Evolutionary conservation across 2,329 filamentous ascomycete genomes (phyloP).

Genomic region (Hypocrella siamensis): DNA sequence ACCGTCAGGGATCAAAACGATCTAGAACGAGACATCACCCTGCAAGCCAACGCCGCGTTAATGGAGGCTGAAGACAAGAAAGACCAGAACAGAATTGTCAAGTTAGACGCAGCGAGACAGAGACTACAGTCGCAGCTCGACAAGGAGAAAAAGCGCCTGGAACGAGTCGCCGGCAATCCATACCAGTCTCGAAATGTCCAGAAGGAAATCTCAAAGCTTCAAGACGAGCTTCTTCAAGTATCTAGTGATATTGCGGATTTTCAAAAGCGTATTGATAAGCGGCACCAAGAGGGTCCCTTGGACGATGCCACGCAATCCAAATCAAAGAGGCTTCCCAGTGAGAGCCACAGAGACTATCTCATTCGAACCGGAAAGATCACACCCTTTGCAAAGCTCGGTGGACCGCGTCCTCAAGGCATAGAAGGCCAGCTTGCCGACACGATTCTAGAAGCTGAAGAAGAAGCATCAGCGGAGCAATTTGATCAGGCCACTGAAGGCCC

Average conservation of each 20-base stretch:
- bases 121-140: conserved; percentile 52
- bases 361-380: conserved; percentile 97
- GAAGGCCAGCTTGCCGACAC: conserved; percentile 60
- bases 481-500: conserved; percentile 28
- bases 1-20: conserved; percentile 77
- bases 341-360: conserved; percentile 75
- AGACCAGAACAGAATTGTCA: conserved; percentile 46
- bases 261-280: conserved; percentile 60
- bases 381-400: conserved; percentile 70
- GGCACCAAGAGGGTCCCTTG: conserved; percentile 40
- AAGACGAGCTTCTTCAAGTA: conserved; percentile 46
- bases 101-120: conserved; percentile 33
- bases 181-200: conserved; percentile 41
- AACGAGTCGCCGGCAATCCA: conserved; percentile 26
- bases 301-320: conserved; percentile 26
- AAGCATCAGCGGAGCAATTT: conserved; percentile 29
- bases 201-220: conserved; percentile 49
- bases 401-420: conserved; percentile 42
- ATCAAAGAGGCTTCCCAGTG: conserved; percentile 53
- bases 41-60: conserved; percentile 42
- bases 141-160: conserved; percentile 31
- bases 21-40: conserved; percentile 69
- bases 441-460: conserved; percentile 69
- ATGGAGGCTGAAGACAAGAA: conserved; percentile 47
- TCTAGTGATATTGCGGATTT: conserved; percentile 68